Percentiles rank a stretch among this genome's conserved stretches.
Conservation (phyloP, 75 land plant species). For the Pinus albicaulis region DNA sequence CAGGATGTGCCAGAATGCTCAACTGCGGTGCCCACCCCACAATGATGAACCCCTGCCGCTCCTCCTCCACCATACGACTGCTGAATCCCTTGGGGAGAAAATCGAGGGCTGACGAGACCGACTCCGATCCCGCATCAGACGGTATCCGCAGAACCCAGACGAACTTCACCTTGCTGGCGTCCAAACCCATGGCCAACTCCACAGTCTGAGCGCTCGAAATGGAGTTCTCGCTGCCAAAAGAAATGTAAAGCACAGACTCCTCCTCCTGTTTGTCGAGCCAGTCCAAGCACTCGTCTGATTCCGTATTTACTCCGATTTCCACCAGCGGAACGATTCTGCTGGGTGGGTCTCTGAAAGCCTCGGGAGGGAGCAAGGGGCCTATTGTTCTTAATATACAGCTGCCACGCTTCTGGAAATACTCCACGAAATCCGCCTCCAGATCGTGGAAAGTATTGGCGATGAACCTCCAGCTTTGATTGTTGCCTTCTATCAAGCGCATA, state of each 20-base stretch:
- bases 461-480: too few species aligned
- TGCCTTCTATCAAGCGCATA: too few species aligned
- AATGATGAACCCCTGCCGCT: conserved; percentile 2
- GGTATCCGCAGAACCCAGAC: conserved; percentile 19
- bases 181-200: conserved; percentile 23
- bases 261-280: conserved; percentile 25
- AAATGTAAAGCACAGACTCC: conserved; percentile 18
- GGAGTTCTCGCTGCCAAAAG: conserved; percentile 33
- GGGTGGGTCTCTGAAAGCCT: background rate
- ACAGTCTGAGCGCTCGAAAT: conserved; percentile 11
- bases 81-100: background rate
- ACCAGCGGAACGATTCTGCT: background rate
- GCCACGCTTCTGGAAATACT: background rate
- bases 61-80: background rate
- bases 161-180: conserved; percentile 19
- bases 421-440: conserved; percentile 3
- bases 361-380: conserved; percentile 6
- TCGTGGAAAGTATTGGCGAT: conserved; percentile 7
- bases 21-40: too few species aligned
- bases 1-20: too few species aligned
- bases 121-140: background rate
- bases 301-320: background rate
- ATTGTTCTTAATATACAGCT: background rate
- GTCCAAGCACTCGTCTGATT: background rate
- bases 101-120: background rate